Evolutionary conservation across 2,329 filamentous ascomycete genomes (phyloP), one percentile per base, ranked within the genome.

Genomic region (Truncatella angustata): DNA sequence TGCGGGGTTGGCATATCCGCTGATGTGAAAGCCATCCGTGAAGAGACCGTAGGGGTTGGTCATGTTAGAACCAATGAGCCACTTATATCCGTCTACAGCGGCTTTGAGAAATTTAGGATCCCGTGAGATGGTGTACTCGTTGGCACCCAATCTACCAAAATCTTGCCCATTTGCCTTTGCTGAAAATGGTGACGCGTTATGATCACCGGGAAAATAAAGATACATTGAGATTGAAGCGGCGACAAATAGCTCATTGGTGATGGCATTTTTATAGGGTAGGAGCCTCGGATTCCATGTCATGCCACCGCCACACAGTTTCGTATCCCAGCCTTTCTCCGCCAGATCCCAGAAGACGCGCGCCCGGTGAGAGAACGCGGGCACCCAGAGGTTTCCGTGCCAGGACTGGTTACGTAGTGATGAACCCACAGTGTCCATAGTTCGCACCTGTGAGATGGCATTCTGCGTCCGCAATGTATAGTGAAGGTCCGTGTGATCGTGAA

Each of bases 161-260:
- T 51, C 50, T 18, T 44, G 44, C 4, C n/a, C 32, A 34, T 51
- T 53, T n/a, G 36, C 23, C 16, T 20, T 35, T 49, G 11, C 62
- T 60, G 75, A 59, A 68, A 88, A 94, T 0, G 90, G 90, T 0
- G 86, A 85, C 18, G 79, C 75, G 57, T 92, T 90, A 32, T 78
- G 70, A 65, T 96, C 91, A 1, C 91, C 90, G 0, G 92, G 90
- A 58, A 92, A 95, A 64, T 93, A 81, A 4, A 94, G 79, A 65
- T 96, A 97, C 93, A 97, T 97, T 49, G 80, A 82, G 32, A 93
- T 81, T 20, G 89, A 94, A 0, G 90, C 91, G 0, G 92, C 80
- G 54, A 97, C 90, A 71, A 82, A 97, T 1, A 97, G 80, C 66
- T 97, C 85, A 64, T 97, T 97, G 26, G 93, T 97, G 61, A 97